Evolutionary conservation across 1,284 basidiomycete genomes (phyloP).

Genomic region (Dichomitus squalens): DNA sequence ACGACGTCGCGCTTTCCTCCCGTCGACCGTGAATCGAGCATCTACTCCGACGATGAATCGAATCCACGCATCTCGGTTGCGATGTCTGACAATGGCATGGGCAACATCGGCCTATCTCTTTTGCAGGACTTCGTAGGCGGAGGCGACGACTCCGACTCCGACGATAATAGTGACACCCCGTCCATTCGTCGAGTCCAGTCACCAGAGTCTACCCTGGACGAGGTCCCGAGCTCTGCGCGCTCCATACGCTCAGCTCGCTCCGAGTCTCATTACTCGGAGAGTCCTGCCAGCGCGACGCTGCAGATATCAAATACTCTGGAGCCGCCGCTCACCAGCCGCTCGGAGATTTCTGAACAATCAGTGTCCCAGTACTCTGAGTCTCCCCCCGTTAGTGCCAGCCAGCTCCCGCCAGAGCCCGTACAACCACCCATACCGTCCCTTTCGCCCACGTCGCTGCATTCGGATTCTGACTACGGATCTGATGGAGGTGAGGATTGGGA

Average conservation of each 20-base stretch:
- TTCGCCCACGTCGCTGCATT: conserved; percentile 7
- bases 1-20: conserved; percentile 10
- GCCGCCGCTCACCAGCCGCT: not conserved
- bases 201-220: conserved; percentile 19
- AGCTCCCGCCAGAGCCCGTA: not conserved
- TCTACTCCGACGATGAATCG: conserved; percentile 28
- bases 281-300: conserved; percentile 2
- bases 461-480: conserved; percentile 36
- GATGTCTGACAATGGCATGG: conserved; percentile 58
- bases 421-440: not conserved
- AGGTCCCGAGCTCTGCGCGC: conserved; percentile 3
- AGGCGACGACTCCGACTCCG: conserved; percentile 32
- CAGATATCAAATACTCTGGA: not conserved
- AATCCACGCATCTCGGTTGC: conserved; percentile 35
- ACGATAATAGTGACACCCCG: conserved; percentile 13
- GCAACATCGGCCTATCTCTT: conserved; percentile 64
- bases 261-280: conserved; percentile 15
- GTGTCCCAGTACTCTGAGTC: conserved; percentile 11
- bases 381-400: not conserved
- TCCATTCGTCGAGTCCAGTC: conserved; percentile 13
- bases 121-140: conserved; percentile 50
- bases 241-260: conserved; percentile 9
- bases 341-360: conserved; percentile 2
- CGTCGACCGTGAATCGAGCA: conserved; percentile 16
- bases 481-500: conserved; percentile 55